A percentile compares a stretch with the other conserved stretches of the same genome.
Conservation (phyloP, 352 stramenopile genomes). For the Phytophthora sp. region DNA sequence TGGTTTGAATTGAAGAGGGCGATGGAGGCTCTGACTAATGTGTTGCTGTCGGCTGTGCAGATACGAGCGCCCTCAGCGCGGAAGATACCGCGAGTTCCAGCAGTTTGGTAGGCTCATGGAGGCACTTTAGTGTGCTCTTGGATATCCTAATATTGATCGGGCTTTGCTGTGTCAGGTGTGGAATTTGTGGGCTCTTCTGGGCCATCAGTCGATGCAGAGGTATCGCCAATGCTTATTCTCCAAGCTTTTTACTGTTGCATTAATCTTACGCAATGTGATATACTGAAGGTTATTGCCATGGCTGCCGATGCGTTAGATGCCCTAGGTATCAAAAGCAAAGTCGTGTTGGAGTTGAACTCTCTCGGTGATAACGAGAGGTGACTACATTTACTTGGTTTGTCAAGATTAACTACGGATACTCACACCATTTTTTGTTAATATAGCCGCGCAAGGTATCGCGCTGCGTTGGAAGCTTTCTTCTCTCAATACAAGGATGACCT, state of each 20-base stretch:
- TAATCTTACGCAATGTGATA: neutral
- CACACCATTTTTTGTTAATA: constrained; percentile 1
- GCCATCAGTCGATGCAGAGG: constrained; percentile 81
- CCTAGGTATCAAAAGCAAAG: constrained; percentile 67
- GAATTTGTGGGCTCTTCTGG: constrained; percentile 85
- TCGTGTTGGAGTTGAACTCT: constrained; percentile 80
- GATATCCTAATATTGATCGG: constrained; percentile 4
- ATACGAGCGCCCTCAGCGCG: constrained; percentile 87
- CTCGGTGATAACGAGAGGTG: constrained; percentile 84
- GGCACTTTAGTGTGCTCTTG: neutral
- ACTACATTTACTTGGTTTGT: neutral
- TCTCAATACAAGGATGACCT: constrained; percentile 64
- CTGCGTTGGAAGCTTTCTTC: constrained; percentile 72
- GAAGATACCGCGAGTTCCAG: constrained; percentile 88
- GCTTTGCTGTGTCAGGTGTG: constrained; percentile 42
- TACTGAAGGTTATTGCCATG: constrained; percentile 77
- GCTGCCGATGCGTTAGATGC: constrained; percentile 59
- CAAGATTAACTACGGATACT: neutral
- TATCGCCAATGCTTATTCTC: constrained; percentile 12
- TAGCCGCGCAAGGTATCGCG: constrained; percentile 73
- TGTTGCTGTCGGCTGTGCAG: constrained; percentile 30
- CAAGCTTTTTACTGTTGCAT: neutral
- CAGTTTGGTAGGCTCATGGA: constrained; percentile 68
- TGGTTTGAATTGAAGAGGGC: neutral
- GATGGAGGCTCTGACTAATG: neutral